Evolutionary conservation across 768 basidiomycete species (phyloP).

Genomic region (Collybia sordida): DNA sequence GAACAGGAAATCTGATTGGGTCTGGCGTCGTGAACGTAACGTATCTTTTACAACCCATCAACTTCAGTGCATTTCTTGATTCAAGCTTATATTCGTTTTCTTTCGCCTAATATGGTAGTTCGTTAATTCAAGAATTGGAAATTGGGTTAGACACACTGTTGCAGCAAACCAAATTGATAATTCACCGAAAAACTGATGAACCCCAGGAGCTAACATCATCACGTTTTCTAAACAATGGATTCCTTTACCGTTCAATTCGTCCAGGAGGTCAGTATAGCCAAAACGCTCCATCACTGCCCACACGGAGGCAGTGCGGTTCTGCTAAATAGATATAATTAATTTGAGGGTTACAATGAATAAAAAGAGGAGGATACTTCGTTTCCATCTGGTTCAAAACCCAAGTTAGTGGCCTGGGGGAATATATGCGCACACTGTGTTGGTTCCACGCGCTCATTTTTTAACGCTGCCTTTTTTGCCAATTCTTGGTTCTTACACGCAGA

Average conservation of each 20-base stretch:
- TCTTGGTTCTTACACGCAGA: conserved; percentile 9
- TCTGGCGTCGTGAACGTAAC: conserved; percentile 13
- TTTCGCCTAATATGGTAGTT: too few relatives aligned
- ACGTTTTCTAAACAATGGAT: too few relatives aligned
- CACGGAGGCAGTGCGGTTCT: conserved; percentile 19
- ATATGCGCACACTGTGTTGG: conserved; percentile 27
- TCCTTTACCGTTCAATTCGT: too few relatives aligned
- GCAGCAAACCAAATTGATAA: too few relatives aligned
- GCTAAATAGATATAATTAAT: conserved; percentile 17
- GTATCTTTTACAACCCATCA: conserved; percentile 14
- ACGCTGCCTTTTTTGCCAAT: conserved; percentile 5
- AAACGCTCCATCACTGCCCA: conserved; percentile 25
- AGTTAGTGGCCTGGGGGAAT: conserved; percentile 22
- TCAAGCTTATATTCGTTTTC: conserved; percentile 30
- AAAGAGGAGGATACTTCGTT: conserved; percentile 12
- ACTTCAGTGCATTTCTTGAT: conserved; percentile 8
- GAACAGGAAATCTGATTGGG: conserved; percentile 21
- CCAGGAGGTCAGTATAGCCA: too few relatives aligned
- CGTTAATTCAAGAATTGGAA: too few relatives aligned
- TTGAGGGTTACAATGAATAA: conserved; percentile 5
- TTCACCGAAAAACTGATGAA: too few relatives aligned
- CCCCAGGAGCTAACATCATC: too few relatives aligned
- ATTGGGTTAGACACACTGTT: too few relatives aligned
- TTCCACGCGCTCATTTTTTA: neutral
- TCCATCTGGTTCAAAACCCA: conserved; percentile 8